Evolutionary conservation across 2,329 filamentous ascomycete species (phyloP).

Genomic region (Pestalotiopsis fici): DNA sequence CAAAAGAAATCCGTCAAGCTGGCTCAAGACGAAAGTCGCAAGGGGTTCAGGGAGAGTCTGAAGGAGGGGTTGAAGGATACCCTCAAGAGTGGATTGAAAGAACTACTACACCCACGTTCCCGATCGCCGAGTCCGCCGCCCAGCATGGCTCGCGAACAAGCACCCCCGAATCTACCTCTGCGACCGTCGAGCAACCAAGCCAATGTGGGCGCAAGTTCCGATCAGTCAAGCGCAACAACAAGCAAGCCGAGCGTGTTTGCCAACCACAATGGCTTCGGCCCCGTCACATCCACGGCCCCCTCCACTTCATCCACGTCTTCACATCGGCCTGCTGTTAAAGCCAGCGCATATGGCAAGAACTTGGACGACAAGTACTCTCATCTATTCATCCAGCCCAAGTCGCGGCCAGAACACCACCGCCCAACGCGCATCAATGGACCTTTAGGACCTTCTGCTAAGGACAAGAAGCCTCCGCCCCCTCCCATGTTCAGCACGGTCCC

Average conservation of each 20-base stretch:
- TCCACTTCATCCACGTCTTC: constrained; percentile 10
- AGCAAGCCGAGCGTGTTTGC: constrained; percentile 15
- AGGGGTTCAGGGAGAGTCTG: constrained; percentile 14
- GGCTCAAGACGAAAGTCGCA: constrained; percentile 8
- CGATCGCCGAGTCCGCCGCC: constrained; percentile 6
- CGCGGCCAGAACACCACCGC: constrained; percentile 59
- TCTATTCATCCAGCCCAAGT: constrained; percentile 55
- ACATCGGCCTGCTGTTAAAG: constrained; percentile 25
- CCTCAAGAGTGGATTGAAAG: constrained; percentile 10
- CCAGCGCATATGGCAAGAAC: constrained; percentile 18
- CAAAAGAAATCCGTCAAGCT: constrained; percentile 13
- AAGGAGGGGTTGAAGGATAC: constrained; percentile 15
- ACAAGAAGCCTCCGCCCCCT: constrained; percentile 46
- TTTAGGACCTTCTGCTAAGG: constrained; percentile 44
- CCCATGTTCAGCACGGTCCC: constrained; percentile 46
- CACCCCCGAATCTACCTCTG: constrained; percentile 43
- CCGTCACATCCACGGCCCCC: constrained; percentile 5
- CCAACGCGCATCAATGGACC: constrained; percentile 50
- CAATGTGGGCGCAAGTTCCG: constrained; percentile 21
- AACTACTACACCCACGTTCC: constrained; percentile 13
- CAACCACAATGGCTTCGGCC: constrained; percentile 14
- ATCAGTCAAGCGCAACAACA: constrained; percentile 12
- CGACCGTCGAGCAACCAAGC: constrained; percentile 36
- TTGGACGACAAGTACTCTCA: constrained; percentile 55
- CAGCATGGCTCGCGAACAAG: constrained; percentile 50